Base-by-base conservation (phyloP, 306 rosid genomes). In the Prunus dulcis region DNA sequence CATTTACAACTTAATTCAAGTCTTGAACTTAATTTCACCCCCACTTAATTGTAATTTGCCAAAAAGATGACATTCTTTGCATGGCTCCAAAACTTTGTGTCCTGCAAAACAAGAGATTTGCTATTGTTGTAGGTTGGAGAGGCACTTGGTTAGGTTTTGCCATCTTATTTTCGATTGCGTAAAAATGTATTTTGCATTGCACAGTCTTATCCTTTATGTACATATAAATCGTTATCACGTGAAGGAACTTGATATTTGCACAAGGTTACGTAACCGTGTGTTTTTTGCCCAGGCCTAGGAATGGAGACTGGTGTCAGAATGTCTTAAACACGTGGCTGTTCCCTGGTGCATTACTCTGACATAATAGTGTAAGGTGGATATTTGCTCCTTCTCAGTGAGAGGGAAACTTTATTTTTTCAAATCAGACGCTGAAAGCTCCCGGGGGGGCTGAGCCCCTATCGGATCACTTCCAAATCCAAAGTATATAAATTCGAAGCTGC, bases 151-250 rank as follows among this genome's bases (percentile, higher is more conserved):
- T 38, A 7, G 9, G 43, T 34, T 34, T 34, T 34, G 9, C 43
- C 41, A 34, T 38, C 43, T 6, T 7, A 34, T 34, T 34, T 34
- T 34, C 43, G 0, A 6, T 6, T 34, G 43, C 9, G 2, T 34
- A 1, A 34, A 34, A 34, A 34, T 34, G 43, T 6, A 9, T 34
- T 38, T 7, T 38, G 10, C 9, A 7, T 38, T 38, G 1, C 9
- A 9, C 43, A 38, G 0, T 38, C 41, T 0, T 38, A 38, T 38
- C 2, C 2, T 38, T 1, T 6, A 6, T 6, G 9, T 0, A 6
- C 9, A 1, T 0, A 38, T 38, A 7, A 38, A 38, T 38, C 9
- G 43, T 38, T 47, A 9, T 13, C 9, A 10, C 17, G 0, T 47
- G 52, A 47, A 13, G 9, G 9, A 28, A 2, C 17, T 1, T 10